Evolutionary conservation across 495 filamentous ascomycete genomes (phyloP).

Genomic region (Xylaria cubensis): DNA sequence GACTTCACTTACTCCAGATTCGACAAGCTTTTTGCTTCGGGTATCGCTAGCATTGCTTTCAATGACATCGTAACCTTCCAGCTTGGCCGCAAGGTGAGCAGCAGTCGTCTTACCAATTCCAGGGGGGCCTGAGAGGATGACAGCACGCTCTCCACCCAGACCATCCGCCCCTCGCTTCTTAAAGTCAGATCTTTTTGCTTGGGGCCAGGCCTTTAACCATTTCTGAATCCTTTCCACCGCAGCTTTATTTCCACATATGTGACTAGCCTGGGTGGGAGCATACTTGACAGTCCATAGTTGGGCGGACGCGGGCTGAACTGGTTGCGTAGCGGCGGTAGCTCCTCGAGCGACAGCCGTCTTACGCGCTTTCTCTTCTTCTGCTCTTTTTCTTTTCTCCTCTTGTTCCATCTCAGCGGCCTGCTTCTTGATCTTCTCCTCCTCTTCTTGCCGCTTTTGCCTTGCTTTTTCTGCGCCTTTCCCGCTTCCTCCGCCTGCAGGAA

Average conservation of each 20-base stretch:
- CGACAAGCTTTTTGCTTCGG: slow-evolving; percentile 96
- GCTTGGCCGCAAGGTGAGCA: slow-evolving; percentile 88
- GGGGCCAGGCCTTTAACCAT: slow-evolving; percentile 86
- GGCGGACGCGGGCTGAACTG: slow-evolving; percentile 57
- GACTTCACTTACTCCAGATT: slow-evolving; percentile 82
- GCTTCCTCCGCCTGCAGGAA: slow-evolving; percentile 86
- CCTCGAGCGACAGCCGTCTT: slow-evolving; percentile 54
- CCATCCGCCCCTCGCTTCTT: slow-evolving; percentile 82
- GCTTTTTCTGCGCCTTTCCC: slow-evolving; percentile 85
- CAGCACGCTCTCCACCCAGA: slow-evolving; percentile 75
- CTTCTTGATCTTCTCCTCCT: slow-evolving; percentile 76
- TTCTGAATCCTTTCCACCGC: slow-evolving; percentile 85
- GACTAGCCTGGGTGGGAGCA: slow-evolving; percentile 78
- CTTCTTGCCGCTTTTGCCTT: slow-evolving; percentile 80
- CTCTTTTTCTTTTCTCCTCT: slow-evolving; percentile 62
- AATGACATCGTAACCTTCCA: slow-evolving; percentile 91
- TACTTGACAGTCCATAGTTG: slow-evolving; percentile 97
- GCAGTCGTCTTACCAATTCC: slow-evolving; percentile 98
- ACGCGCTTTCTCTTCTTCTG: slow-evolving; percentile 55
- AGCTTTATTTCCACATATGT: slow-evolving; percentile 95
- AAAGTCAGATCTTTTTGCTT: slow-evolving; percentile 75
- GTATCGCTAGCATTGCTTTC: slow-evolving; percentile 97
- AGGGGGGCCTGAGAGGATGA: slow-evolving; percentile 93
- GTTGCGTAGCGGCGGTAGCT: slow-evolving; percentile 40
- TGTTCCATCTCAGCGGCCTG: slow-evolving; percentile 84